Evolutionary conservation across 2,329 filamentous ascomycete species (phyloP).

Genomic region (Scorias spongiosa): DNA sequence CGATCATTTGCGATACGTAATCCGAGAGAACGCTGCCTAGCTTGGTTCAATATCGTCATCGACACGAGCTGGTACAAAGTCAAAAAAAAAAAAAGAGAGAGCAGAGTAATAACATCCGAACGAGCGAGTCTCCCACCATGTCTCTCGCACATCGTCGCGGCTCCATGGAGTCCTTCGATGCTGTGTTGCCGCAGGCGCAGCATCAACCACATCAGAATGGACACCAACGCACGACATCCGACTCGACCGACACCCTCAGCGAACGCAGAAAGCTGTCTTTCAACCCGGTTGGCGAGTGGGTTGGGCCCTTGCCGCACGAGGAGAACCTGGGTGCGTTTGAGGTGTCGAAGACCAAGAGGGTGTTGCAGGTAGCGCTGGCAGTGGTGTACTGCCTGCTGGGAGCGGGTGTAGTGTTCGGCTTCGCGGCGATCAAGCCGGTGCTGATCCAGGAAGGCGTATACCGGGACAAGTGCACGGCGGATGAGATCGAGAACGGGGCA

Average conservation of each 20-base stretch:
- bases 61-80: too few relatives aligned
- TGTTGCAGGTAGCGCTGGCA: constrained; percentile 50
- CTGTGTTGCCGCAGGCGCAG: constrained; percentile 8
- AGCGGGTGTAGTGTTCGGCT: constrained; percentile 70
- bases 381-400: constrained; percentile 62
- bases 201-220: constrained; percentile 10
- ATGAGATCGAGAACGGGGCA: constrained; percentile 34
- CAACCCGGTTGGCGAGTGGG: constrained; percentile 34
- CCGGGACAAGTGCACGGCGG: constrained; percentile 43
- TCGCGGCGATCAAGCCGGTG: constrained; percentile 70
- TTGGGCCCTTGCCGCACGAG: constrained; percentile 22
- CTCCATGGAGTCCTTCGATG: constrained; percentile 12
- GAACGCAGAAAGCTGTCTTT: constrained; percentile 34
- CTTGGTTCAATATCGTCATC: too few relatives aligned
- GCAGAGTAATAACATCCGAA: too few relatives aligned
- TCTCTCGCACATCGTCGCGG: constrained; percentile 14
- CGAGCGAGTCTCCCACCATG: constrained; percentile 4
- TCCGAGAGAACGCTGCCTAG: too few relatives aligned
- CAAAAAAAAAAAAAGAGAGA: too few relatives aligned
- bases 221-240: background rate
- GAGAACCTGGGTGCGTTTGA: constrained; percentile 37
- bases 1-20: too few relatives aligned
- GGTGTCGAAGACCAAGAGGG: constrained; percentile 36
- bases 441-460: constrained; percentile 61
- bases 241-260: constrained; percentile 11